Base-by-base conservation (phyloP, 805 yeast species). In the Soucietia sequanensis region DNA sequence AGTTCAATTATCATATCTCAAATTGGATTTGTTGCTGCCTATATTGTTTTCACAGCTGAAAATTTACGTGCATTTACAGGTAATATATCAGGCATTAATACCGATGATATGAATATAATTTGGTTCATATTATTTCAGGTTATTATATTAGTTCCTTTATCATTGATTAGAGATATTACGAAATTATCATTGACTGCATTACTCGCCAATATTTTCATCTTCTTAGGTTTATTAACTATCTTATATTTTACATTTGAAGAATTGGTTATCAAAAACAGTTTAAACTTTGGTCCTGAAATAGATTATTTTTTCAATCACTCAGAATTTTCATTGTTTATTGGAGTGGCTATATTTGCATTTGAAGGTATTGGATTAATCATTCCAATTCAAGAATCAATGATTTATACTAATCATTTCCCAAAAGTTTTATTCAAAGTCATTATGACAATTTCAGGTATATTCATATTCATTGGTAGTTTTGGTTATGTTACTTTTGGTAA, bases 291-390 rank as follows among this genome's bases (percentile, higher is more conserved):
- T 1, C 66, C 65, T 2, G 79, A 75, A 2, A 67, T 84, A 21
- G 65, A 67, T 15, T 56, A 59, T 32, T 54, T 60, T 22, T 73
- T 84, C 60, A 84, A 84, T 54, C 41, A 63, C 20, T 65, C 70
- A 4, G 70, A 70, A 33, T 84, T 86, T 70, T 77, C 91, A 0
- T 59, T 85, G 31, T 84, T 84, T 50, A 79, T 84, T 33, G 95
- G 95, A 6, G 86, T 85, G 5, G 90, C 91, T 2, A 84, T 85
- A 20, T 85, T 85, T 65, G 88, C 93, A n/a, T 85, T 84, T 52
- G 95, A 85, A 61, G 95, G 95, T 1, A 84, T 85, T 38, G 93
- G 95, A 0, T 65, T 85, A 30, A 81, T 85, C 32, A 81, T 85
- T 16, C 95, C 95, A 0, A 81, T 85, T 34, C 88, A 84, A 50